Evolutionary conservation across 2,329 filamentous ascomycete genomes (phyloP).

Genomic region (Ceratocystis huliohia): DNA sequence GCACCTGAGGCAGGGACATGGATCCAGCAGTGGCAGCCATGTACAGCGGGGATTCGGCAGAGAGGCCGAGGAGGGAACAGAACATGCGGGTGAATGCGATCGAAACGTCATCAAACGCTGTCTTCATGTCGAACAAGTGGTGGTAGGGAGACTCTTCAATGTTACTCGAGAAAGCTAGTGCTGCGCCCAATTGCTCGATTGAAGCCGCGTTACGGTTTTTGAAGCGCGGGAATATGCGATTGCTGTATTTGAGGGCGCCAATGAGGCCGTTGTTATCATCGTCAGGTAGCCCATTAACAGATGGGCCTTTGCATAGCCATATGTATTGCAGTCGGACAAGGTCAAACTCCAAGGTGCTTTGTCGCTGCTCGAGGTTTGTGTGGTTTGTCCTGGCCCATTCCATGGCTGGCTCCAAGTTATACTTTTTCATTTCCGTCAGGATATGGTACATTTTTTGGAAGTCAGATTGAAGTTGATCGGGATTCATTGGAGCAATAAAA

Average conservation of each 20-base stretch:
- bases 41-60: conserved; percentile 84
- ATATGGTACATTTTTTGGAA: conserved; percentile 90
- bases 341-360: conserved; percentile 91
- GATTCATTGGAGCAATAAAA: conserved; percentile 26
- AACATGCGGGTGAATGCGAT: conserved; percentile 88
- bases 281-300: conserved; percentile 43
- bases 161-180: conserved; percentile 68
- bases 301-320: conserved; percentile 62
- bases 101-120: conserved; percentile 71
- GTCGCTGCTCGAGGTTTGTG: conserved; percentile 58
- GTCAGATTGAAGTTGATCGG: conserved; percentile 53
- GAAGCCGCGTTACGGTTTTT: conserved; percentile 62
- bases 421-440: conserved; percentile 36
- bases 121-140: conserved; percentile 60
- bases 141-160: conserved; percentile 65
- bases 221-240: conserved; percentile 60
- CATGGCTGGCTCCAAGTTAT: conserved; percentile 72
- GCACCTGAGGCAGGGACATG: conserved; percentile 75
- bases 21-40: conserved; percentile 84
- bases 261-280: conserved; percentile 42
- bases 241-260: conserved; percentile 64
- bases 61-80: conserved; percentile 79
- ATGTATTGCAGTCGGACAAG: conserved; percentile 81
- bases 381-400: conserved; percentile 68
- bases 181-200: conserved; percentile 67